A percentile compares a stretch with the other conserved stretches of the same genome.
Evolutionary conservation across 345 rosid genomes (phyloP).

Genomic region (Eucalyptus sp.): DNA sequence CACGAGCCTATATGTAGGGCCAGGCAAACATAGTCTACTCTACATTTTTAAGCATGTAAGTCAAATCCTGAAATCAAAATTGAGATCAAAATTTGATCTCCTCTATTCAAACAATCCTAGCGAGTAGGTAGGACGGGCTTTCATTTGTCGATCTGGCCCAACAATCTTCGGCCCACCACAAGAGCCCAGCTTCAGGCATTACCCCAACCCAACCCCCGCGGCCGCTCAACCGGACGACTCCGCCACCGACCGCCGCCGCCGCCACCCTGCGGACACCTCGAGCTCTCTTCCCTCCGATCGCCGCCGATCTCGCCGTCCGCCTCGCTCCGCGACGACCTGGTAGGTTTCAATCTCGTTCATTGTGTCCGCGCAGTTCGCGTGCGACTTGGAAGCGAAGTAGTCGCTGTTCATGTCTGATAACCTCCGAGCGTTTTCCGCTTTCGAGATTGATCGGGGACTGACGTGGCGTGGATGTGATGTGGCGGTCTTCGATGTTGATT

Average conservation of each 20-base stretch:
- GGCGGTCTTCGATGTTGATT: not conserved
- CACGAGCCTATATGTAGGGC: not conserved
- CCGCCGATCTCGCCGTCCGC: not conserved
- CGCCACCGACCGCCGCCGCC: not conserved
- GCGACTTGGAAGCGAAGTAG: not conserved
- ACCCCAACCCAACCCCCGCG: not conserved
- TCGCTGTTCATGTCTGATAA: not conserved
- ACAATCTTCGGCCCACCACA: not conserved
- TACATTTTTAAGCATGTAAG: not conserved
- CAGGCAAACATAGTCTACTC: not conserved
- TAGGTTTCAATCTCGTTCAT: not conserved
- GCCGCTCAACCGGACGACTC: not conserved
- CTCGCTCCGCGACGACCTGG: not conserved
- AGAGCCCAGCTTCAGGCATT: not conserved
- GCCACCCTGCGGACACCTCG: not conserved
- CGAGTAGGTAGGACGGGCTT: not conserved
- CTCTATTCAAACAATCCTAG: not conserved
- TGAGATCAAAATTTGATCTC: not conserved
- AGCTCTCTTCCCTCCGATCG: not conserved
- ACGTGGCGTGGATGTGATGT: not conserved
- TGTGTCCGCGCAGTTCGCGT: not conserved
- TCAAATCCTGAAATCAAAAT: not conserved
- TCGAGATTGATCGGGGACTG: not conserved
- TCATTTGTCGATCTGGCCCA: not conserved
- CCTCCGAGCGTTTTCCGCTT: not conserved